A percentile compares a stretch with the other conserved stretches of the same genome.
Evolutionary conservation across 2,329 filamentous ascomycete genomes (phyloP).

Genomic region (Phaeosphaeriaceae sp.): DNA sequence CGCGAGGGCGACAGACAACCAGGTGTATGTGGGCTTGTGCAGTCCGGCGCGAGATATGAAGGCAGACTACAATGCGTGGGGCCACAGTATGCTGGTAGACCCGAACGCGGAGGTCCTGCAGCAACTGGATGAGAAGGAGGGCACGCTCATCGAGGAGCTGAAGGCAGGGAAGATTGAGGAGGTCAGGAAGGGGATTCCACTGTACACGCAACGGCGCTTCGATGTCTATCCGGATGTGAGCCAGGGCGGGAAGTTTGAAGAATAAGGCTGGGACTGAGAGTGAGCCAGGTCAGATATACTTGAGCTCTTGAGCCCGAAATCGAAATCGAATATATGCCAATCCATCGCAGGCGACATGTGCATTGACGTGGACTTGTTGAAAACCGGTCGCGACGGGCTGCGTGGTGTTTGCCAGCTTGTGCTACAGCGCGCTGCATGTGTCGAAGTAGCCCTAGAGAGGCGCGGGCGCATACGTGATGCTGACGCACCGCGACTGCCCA

Average conservation of each 20-base stretch:
- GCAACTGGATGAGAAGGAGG: slow-evolving; percentile 80
- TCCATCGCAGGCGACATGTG: background rate
- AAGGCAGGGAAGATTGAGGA: slow-evolving; percentile 52
- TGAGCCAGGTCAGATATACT: background rate
- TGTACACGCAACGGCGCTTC: slow-evolving; percentile 85
- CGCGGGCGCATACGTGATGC: background rate
- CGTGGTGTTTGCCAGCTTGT: background rate
- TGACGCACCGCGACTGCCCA: background rate
- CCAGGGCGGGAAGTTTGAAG: slow-evolving; percentile 59
- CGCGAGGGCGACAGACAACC: slow-evolving; percentile 89
- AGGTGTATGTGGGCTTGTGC: slow-evolving; percentile 91
- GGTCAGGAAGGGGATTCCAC: slow-evolving; percentile 74
- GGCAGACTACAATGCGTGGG: slow-evolving; percentile 87
- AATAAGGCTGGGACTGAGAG: slow-evolving; percentile 24
- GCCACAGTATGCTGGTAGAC: slow-evolving; percentile 87
- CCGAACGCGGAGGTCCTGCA: slow-evolving; percentile 83
- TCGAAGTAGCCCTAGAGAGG: background rate
- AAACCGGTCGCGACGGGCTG: background rate
- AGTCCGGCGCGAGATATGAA: slow-evolving; percentile 82
- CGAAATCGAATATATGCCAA: background rate
- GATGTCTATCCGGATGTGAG: slow-evolving; percentile 95
- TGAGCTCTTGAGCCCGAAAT: background rate
- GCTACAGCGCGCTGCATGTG: background rate
- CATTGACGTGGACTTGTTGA: background rate
- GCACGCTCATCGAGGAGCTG: slow-evolving; percentile 70